phyloP scores from a whole-genome alignment of 768 basidiomycete species.

The Hygrocybe coccinea region DNA sequence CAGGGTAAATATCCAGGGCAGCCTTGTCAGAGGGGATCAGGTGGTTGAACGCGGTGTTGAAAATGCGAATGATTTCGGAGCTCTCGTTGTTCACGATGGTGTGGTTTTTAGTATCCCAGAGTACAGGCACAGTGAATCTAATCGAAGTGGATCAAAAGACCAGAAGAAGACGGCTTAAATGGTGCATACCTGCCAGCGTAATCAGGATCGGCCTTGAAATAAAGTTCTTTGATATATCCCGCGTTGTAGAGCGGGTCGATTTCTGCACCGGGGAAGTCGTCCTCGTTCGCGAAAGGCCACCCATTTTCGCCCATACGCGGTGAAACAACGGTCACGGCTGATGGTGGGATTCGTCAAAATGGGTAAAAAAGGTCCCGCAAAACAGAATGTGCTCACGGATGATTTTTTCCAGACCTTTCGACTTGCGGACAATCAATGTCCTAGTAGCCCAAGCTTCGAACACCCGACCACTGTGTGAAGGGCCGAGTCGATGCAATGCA shows the following conservation, averaged over 20 bases:
- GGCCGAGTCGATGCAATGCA: neutral
- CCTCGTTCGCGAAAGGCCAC: conserved; percentile 79
- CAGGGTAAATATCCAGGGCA: conserved; percentile 73
- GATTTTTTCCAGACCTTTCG: conserved; percentile 86
- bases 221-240: conserved; percentile 78
- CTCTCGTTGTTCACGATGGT: conserved; percentile 96
- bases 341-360: conserved; percentile 1
- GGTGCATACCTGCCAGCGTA: conserved; percentile 62
- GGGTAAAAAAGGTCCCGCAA: neutral
- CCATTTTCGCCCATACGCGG: conserved; percentile 80
- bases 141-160: neutral
- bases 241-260: conserved; percentile 67
- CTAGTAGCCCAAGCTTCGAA: conserved; percentile 85
- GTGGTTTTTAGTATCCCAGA: conserved; percentile 88
- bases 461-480: neutral
- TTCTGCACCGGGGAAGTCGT: conserved; percentile 68
- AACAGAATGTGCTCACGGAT: conserved; percentile 51
- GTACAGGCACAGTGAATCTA: conserved; percentile 81
- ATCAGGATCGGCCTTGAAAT: conserved; percentile 65
- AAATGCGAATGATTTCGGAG: conserved; percentile 89
- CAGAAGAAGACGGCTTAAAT: neutral
- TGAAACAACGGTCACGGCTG: conserved; percentile 78
- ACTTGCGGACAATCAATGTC: conserved; percentile 79
- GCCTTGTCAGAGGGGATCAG: conserved; percentile 62
- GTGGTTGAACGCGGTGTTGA: conserved; percentile 83